Conservation (phyloP, 495 filamentous ascomycete species). For the Chaetomium tenue region DNA sequence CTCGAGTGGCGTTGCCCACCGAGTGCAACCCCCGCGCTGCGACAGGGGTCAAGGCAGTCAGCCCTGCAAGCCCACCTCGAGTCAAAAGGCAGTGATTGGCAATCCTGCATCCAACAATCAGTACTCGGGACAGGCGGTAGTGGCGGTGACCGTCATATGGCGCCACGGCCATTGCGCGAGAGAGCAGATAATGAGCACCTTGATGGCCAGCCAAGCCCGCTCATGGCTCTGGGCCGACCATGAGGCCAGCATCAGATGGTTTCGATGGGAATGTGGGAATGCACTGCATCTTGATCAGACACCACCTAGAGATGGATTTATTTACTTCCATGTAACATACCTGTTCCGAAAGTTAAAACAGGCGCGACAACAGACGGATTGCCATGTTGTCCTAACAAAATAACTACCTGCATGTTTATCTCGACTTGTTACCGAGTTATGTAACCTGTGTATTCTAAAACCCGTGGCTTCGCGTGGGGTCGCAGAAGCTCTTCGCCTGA, state of each 20-base stretch:
- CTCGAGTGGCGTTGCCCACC: neutral
- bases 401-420: no score
- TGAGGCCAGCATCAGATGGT: neutral
- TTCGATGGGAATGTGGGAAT: no score
- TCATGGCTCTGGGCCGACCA: neutral
- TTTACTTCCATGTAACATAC: no score
- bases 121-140: no score
- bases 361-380: no score
- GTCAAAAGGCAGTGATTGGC: neutral
- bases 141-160: neutral
- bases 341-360: no score
- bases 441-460: no score
- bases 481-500: neutral
- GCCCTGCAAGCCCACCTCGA: neutral
- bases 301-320: no score
- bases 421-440: no score
- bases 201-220: slow-evolving; percentile 16
- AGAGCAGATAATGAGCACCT: slow-evolving; percentile 1
- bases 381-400: no score
- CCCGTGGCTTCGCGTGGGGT: neutral
- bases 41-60: slow-evolving; percentile 2
- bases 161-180: neutral
- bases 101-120: neutral
- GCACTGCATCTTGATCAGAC: neutral
- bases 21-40: neutral